phyloP scores from a whole-genome alignment of 2,329 filamentous ascomycete species.

The Pestalotiopsis fici region DNA sequence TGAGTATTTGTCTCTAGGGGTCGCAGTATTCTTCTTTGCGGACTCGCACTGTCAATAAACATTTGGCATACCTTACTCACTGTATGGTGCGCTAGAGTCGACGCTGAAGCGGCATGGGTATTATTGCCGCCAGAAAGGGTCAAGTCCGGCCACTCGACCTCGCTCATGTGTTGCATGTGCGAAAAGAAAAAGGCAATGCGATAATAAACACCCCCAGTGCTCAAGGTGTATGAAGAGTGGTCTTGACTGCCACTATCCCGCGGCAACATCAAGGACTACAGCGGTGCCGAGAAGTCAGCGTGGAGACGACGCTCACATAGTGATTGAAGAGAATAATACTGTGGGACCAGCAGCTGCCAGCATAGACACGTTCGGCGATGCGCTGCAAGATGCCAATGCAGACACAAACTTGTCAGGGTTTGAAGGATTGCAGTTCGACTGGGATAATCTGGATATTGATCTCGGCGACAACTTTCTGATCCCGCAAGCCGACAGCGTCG shows the following conservation, averaged over 20 bases:
- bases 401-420: neutral
- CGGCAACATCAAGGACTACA: conserved; percentile 8
- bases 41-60: neutral
- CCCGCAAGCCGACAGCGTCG: neutral
- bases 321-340: neutral
- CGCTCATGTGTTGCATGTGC: conserved; percentile 39
- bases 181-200: conserved; percentile 36
- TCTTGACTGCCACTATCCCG: conserved; percentile 36
- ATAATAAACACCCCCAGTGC: conserved; percentile 35
- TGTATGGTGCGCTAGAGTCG: conserved; percentile 27
- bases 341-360: too few relatives aligned
- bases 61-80: neutral
- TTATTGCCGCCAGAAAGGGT: conserved; percentile 38
- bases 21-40: neutral
- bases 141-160: conserved; percentile 18
- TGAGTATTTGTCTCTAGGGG: conserved; percentile 23
- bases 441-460: neutral
- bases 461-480: neutral
- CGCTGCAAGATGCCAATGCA: neutral
- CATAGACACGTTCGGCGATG: neutral
- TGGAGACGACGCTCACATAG: neutral
- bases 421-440: neutral
- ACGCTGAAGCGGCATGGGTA: conserved; percentile 45
- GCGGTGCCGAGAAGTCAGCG: neutral
- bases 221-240: conserved; percentile 36